Conservation (phyloP, 1,284 basidiomycete genomes). For the Heterobasidion parviporum region DNA sequence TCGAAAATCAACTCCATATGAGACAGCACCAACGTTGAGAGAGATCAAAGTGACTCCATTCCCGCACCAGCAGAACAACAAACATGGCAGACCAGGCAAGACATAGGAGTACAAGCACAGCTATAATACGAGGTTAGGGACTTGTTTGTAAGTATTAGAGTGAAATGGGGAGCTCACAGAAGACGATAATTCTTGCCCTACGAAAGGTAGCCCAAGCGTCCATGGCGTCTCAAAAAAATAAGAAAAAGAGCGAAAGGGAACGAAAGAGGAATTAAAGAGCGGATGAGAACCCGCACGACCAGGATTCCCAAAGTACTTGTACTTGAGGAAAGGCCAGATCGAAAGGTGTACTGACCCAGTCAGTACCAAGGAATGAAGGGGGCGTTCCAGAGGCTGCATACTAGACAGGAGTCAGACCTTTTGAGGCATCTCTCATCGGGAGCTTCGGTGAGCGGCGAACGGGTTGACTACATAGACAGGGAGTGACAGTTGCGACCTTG, state of each 20-base stretch:
- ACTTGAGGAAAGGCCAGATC: constrained; percentile 2
- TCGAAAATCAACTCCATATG: background rate
- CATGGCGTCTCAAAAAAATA: constrained; percentile 13
- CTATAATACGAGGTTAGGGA: constrained; percentile 19
- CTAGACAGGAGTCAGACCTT: background rate
- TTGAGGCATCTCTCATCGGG: background rate
- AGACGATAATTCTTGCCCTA: constrained; percentile 17
- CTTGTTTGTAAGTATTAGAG: background rate
- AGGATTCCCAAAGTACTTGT: constrained; percentile 1
- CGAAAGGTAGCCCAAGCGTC: constrained; percentile 24
- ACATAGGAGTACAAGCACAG: constrained; percentile 28
- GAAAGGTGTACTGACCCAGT: constrained; percentile 10
- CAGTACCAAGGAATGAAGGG: constrained; percentile 7
- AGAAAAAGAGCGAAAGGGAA: background rate
- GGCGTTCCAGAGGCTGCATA: background rate
- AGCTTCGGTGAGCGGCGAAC: background rate
- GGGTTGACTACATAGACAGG: background rate
- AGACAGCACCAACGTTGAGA: constrained; percentile 28
- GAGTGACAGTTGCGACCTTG: background rate
- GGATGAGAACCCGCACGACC: constrained; percentile 4
- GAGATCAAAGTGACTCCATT: constrained; percentile 27
- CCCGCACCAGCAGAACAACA: constrained; percentile 29
- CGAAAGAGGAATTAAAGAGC: background rate
- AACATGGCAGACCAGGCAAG: constrained; percentile 31
- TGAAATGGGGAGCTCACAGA: constrained; percentile 18